Evolutionary conservation across 2,329 filamentous ascomycete species (phyloP).

Genomic region (Sarocladium brachiariae): DNA sequence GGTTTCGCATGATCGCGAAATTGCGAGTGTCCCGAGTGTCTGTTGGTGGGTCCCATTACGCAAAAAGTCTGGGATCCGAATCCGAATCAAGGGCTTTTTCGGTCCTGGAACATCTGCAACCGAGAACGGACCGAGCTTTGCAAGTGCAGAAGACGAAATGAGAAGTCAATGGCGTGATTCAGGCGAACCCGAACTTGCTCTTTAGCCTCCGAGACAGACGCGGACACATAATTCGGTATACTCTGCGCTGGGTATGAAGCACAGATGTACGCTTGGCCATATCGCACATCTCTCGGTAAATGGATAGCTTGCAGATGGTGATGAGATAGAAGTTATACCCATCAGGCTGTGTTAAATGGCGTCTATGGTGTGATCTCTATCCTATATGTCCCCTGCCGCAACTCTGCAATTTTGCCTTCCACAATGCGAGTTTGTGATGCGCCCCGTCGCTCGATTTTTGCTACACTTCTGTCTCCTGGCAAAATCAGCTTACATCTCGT

Average conservation of each 20-base stretch:
- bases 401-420: conserved; percentile 12
- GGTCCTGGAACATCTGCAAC: not conserved
- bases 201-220: no score
- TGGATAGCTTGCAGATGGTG: not conserved
- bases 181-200: no score
- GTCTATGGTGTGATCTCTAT: conserved; percentile 13
- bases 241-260: not conserved
- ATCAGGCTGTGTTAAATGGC: no score
- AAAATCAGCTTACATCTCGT: conserved; percentile 13
- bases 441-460: conserved; percentile 12
- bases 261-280: no score
- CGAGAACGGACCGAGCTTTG: not conserved
- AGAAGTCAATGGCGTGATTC: no score
- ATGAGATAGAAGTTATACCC: not conserved
- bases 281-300: no score
- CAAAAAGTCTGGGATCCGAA: not conserved
- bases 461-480: conserved; percentile 12
- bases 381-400: conserved; percentile 16
- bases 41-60: not conserved
- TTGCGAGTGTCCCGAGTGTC: not conserved
- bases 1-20: not conserved
- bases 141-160: not conserved
- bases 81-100: not conserved
- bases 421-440: not conserved
- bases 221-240: not conserved